Conservation (phyloP, 305 asterid genomes). For the Fraxinus angustifolia region DNA sequence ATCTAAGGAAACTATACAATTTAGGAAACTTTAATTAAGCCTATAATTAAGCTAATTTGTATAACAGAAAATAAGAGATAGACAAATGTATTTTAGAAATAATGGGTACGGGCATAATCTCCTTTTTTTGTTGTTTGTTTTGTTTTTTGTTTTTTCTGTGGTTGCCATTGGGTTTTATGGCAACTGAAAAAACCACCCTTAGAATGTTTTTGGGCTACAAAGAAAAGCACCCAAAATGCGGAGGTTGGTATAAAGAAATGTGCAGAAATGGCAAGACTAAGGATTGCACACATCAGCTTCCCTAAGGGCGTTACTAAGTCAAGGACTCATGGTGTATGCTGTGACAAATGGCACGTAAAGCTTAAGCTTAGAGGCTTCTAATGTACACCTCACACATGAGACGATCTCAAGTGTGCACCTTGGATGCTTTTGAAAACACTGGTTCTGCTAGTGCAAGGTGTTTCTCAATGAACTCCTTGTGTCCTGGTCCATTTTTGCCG, state of each 20-base stretch:
- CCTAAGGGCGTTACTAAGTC: neutral
- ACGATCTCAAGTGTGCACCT: neutral
- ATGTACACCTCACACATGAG: neutral
- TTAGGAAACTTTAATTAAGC: no score
- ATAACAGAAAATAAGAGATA: no score
- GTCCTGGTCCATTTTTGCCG: conserved; percentile 1
- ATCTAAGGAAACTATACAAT: no score
- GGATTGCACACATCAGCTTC: neutral
- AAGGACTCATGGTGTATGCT: neutral
- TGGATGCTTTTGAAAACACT: neutral
- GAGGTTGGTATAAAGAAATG: neutral
- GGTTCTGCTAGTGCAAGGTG: neutral
- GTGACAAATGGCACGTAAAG: neutral
- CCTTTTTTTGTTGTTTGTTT: neutral
- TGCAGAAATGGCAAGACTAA: neutral
- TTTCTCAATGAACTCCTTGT: neutral
- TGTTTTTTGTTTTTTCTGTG: neutral
- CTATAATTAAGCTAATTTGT: no score
- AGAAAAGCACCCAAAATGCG: neutral
- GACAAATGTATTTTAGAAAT: neutral
- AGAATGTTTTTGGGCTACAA: neutral
- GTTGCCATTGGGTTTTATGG: neutral
- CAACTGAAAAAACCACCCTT: neutral
- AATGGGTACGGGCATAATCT: neutral
- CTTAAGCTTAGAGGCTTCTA: neutral